These are phyloP conservation scores for Suhomyces pyralidae DNA, from an alignment of 805 yeast species.

Conservation along the genomic window DNA sequence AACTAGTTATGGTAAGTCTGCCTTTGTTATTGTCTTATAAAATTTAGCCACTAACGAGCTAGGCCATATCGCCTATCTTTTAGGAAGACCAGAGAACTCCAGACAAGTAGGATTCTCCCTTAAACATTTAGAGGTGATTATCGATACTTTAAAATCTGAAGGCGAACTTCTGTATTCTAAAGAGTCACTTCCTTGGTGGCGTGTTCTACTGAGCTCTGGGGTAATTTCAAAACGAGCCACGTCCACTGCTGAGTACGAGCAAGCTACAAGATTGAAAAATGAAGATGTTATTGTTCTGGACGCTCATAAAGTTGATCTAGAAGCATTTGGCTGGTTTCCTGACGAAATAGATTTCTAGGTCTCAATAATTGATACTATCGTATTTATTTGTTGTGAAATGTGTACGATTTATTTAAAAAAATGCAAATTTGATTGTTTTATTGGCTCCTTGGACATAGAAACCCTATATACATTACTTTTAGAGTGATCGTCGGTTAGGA, in stretches of 20 bases:
- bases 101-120: conserved; percentile 74
- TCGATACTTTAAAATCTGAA: conserved; percentile 18
- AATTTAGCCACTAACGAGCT: background rate
- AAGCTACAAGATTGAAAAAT: conserved; percentile 39
- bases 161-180: conserved; percentile 10
- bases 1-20: conserved; percentile 58
- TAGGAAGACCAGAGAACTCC: conserved; percentile 61
- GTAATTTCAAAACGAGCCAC: conserved; percentile 51
- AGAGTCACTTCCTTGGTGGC: conserved; percentile 72
- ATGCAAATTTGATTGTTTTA: too few relatives aligned
- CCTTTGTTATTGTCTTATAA: background rate
- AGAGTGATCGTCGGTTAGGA: background rate
- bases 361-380: background rate
- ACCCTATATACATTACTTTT: background rate
- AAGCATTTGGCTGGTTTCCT: conserved; percentile 70
- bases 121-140: conserved; percentile 39
- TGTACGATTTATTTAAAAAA: background rate
- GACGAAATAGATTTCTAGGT: conserved; percentile 32
- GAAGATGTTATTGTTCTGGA: conserved; percentile 48
- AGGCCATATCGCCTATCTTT: conserved; percentile 66
- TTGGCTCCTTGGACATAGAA: too few relatives aligned
- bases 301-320: conserved; percentile 39
- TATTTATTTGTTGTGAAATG: background rate
- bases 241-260: conserved; percentile 42
- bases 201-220: conserved; percentile 66